Evolutionary conservation across 148 eudicot species (phyloP).

Genomic region (Polygonum aviculare): DNA sequence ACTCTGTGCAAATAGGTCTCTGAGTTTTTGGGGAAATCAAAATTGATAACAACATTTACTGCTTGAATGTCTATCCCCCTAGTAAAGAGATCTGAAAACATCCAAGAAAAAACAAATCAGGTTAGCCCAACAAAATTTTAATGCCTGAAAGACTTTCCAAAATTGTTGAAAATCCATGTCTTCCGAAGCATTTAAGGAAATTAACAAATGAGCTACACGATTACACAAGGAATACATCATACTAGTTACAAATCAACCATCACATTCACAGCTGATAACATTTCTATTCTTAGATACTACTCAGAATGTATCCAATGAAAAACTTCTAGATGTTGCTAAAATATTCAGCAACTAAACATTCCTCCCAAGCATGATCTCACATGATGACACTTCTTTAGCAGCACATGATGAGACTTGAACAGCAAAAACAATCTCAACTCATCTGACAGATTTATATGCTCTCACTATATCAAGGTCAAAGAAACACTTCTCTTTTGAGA

Average conservation of each 20-base stretch:
- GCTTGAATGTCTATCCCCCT: slow-evolving; percentile 95
- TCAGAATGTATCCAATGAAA: background rate
- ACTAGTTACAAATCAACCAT: background rate
- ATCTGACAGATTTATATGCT: background rate
- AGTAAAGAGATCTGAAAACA: slow-evolving; percentile 63
- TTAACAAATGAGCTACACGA: background rate
- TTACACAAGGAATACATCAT: background rate
- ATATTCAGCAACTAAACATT: background rate
- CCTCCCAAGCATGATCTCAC: background rate
- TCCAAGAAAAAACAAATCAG: background rate
- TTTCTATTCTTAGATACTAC: background rate
- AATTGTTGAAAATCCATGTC: background rate
- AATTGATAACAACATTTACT: slow-evolving; percentile 81
- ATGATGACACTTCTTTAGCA: background rate
- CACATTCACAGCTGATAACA: background rate
- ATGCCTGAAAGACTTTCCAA: background rate
- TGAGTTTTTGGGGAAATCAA: slow-evolving; percentile 72
- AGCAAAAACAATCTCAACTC: background rate
- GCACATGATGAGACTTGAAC: background rate
- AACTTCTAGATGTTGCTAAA: background rate
- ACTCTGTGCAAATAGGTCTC: slow-evolving; percentile 87
- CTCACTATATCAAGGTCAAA: background rate
- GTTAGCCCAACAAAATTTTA: background rate
- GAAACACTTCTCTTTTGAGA: background rate
- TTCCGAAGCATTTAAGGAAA: background rate